Evolutionary conservation across 257 asterid genomes (phyloP), one percentile per base, ranked within the genome.

Genomic region (Primulina eburnea): DNA sequence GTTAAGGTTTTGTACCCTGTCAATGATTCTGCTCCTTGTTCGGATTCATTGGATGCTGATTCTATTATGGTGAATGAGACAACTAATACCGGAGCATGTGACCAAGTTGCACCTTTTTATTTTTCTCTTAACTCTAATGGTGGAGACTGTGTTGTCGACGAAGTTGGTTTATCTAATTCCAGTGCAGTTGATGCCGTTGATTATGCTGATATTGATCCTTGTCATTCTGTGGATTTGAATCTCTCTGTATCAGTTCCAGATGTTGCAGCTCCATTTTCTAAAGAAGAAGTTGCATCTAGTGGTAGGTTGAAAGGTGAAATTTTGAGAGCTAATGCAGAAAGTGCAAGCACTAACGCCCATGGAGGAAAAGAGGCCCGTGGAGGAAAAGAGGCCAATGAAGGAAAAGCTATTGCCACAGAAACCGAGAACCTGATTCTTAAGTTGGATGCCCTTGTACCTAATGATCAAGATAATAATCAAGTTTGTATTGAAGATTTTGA

Each of bases 1-100:
- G 70, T 71, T 62, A 81, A 75, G 34, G 81, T 77, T 64, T 75
- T 53, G 60, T 34, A 63, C 35, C 73, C 71, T 28, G 40, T 76
- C 20, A 72, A 64, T 64, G 71, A 78, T 64, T 34, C 52, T 50
- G 64, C 67, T 72, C 71, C 43, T 64, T 38, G 5, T 77, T 70
- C 40, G 62, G 83, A 71, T 68, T 32, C n/a, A 18, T 24, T 62
- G 58, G 73, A 50, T 57, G 62, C 8, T 14, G 81, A 73, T 79
- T 52, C 76, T 38, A 55, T 10, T 17, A 70, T 70, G 12, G 55
- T 70, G 50, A 68, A 58, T 20, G 81, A 76, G 76, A 76, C 32
- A 32, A 70, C 68, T 16, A 37, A 66, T 62, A 77, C 70, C 61
- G 11, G 70, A 34, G 47, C 34, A 61, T 76, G 9, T 67, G 33